Conservation (phyloP, 169 alveolate species). For the Plasmodium gonderi region DNA sequence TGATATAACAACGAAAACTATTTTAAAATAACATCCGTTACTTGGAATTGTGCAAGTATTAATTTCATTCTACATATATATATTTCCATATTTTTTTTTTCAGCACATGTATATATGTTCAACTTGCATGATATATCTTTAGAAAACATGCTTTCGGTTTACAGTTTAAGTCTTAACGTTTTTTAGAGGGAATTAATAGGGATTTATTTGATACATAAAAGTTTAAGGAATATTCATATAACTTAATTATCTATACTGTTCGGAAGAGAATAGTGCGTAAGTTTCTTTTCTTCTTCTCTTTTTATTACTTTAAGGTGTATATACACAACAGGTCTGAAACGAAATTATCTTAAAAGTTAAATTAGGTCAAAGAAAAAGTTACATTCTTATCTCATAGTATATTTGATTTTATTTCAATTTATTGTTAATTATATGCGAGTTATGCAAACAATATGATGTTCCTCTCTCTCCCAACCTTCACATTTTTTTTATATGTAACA, state of each 20-base stretch:
- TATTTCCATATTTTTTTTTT: neutral
- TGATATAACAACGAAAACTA: neutral
- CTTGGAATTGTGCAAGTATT: neutral
- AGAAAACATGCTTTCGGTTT: neutral
- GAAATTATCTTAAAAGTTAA: neutral
- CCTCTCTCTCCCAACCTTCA: neutral
- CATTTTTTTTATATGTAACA: neutral
- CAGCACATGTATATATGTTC: neutral
- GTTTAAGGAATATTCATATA: neutral
- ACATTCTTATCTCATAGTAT: neutral
- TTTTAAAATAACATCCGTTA: neutral
- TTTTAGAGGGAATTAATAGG: neutral
- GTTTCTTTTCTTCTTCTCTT: neutral
- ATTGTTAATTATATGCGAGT: neutral
- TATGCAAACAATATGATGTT: neutral
- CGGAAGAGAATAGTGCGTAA: neutral
- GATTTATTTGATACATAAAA: neutral
- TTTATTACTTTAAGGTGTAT: conserved; percentile 14
- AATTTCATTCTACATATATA: neutral
- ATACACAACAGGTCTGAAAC: neutral
- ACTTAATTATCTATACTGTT: neutral
- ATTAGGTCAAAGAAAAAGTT: neutral
- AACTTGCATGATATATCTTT: neutral
- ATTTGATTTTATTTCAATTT: neutral
- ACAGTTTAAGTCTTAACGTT: neutral